Percentiles rank a stretch among this genome's conserved stretches.
Conservation (phyloP, 2,329 filamentous ascomycete genomes). For the Ilyonectria destructans region DNA sequence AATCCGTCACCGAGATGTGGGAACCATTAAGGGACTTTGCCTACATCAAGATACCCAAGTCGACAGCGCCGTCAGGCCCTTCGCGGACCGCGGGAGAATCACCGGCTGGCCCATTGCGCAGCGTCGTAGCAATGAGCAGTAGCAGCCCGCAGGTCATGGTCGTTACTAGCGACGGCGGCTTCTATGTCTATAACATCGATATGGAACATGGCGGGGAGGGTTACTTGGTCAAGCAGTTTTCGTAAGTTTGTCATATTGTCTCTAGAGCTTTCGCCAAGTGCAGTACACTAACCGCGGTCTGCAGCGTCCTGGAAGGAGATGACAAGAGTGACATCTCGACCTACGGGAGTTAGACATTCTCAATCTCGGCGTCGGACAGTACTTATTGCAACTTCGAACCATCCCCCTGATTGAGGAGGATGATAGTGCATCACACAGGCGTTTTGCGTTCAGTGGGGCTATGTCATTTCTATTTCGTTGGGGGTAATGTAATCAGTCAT, state of each 20-base stretch:
- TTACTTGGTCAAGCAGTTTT: conserved; percentile 91
- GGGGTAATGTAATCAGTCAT: conserved; percentile 6
- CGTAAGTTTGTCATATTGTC: conserved; percentile 73
- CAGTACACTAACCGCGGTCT: conserved; percentile 13
- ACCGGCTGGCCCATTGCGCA: conserved; percentile 74
- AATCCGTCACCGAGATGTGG: conserved; percentile 98
- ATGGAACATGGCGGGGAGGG: conserved; percentile 96
- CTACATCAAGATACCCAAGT: conserved; percentile 91
- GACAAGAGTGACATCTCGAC: conserved; percentile 69
- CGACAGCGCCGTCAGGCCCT: conserved; percentile 44
- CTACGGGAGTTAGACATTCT: conserved; percentile 54
- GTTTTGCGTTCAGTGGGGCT: conserved; percentile 16
- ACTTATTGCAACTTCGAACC: not conserved
- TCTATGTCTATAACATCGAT: conserved; percentile 96
- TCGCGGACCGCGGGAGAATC: conserved; percentile 52
- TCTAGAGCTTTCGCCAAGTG: not conserved
- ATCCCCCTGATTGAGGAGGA: not conserved
- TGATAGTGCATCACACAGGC: conserved; percentile 13
- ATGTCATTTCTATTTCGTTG: conserved; percentile 17
- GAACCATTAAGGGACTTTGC: conserved; percentile 96
- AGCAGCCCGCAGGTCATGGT: conserved; percentile 98
- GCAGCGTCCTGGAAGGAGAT: conserved; percentile 69
- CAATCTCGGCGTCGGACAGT: not conserved
- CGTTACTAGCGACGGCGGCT: conserved; percentile 94
- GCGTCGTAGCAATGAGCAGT: conserved; percentile 97